These are phyloP conservation scores for Tuber microsphaerosporum DNA, from an alignment of 495 filamentous ascomycete species.

Conservation along the genomic window DNA sequence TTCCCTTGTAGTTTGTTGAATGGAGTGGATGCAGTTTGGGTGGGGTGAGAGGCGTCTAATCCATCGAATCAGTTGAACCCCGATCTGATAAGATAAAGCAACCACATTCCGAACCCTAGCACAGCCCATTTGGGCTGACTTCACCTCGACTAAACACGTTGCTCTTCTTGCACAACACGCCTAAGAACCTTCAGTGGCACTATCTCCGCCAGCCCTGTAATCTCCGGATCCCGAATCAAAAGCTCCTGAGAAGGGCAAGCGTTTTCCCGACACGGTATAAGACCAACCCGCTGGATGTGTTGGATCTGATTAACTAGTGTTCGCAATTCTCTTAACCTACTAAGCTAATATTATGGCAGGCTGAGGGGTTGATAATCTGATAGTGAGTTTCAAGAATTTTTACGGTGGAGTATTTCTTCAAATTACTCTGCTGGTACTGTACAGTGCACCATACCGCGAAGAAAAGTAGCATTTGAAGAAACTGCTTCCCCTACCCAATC, in stretches of 20 bases:
- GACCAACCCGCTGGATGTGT: too few species aligned
- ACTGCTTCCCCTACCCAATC: not conserved
- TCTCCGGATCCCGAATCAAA: too few species aligned
- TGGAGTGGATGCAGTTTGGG: not conserved
- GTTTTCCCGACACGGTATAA: too few species aligned
- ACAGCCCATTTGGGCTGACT: constrained; percentile 4
- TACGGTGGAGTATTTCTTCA: not conserved
- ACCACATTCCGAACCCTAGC: not conserved
- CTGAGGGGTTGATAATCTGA: too few species aligned
- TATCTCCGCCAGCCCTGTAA: too few species aligned
- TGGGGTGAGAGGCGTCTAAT: not conserved
- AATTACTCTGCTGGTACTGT: not conserved
- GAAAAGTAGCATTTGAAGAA: constrained; percentile 4
- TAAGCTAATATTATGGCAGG: too few species aligned
- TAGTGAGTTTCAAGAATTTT: too few species aligned
- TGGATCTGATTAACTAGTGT: too few species aligned
- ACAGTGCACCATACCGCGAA: constrained; percentile 14
- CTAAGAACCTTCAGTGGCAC: not conserved
- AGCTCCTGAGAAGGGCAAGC: too few species aligned
- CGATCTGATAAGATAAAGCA: constrained; percentile 22
- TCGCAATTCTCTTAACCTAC: too few species aligned
- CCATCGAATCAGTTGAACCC: not conserved
- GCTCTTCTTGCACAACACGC: not conserved
- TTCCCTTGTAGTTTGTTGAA: not conserved
- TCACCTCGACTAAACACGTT: constrained; percentile 26